Base-by-base conservation (phyloP, 352 stramenopile genomes). In the Phytophthora crassamura region DNA sequence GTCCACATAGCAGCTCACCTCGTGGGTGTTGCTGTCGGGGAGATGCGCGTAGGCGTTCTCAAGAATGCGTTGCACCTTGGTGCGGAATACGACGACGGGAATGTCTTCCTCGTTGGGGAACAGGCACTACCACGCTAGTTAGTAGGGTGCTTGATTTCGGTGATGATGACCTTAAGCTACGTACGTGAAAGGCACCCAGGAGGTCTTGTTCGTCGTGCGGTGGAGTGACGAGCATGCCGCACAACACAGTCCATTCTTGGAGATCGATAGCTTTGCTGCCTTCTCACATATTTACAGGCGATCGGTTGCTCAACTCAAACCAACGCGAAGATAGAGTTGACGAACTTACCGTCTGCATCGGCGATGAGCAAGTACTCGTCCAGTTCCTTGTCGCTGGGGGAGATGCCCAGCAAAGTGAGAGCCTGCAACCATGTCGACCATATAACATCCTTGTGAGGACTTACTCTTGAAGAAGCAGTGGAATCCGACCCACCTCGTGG, bases 1-100 rank as follows among this genome's bases (percentile, higher is more conserved):
- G 68, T 90, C 79, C 25, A 90, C 79, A 45, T 83, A 88, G 64
- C 77, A 88, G 59, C 77, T 88, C 56, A 90, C 78, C 67, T 90
- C 78, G 65, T 88, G 77, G 55, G 80, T 73, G 67, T 90, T 88
- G 64, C 77, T 85, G 67, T 88, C 82, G 18, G 78, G 73, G 4
- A 90, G 49, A 30, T 87, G 82, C 10, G 78, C 75, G 54, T 88
- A 87, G 48, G 82, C 82, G 38, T 78, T 88, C 62, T 88, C 75
- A 4, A 88, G 75, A 18, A 87, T 75, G 22, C 79, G 78, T 50
- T 90, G 78, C 78, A 90, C 88, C 59, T 90, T 90, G 33, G 77
- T 88, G 41, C 81, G 78, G 52, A 90, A 88, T 15, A 88, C 71
- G 16, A 86, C 66, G 4, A 88, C 79, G 2, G 78, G 77, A 14